Evolutionary conservation across 768 basidiomycete species (phyloP), one percentile per base, ranked within the genome.

Genomic region (Lanmaoa pseudosensibilis): DNA sequence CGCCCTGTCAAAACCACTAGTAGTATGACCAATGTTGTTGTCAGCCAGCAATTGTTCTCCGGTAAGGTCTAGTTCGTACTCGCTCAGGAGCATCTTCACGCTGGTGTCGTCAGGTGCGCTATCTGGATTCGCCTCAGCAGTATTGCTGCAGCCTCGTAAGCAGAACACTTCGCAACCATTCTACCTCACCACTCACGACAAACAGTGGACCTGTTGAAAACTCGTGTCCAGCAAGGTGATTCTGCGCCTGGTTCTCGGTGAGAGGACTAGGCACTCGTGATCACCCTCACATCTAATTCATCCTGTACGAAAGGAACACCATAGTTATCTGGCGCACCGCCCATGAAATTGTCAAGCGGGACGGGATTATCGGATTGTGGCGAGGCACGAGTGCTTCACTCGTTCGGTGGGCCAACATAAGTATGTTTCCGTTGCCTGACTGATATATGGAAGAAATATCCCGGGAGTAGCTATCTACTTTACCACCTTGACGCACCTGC

Each of bases 381-480:
- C 79, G 92, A 52, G 95, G 95, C 10, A 96, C 95, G 1, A 74
- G 78, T 7, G 87, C 94, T 7, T 92, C 94, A 1, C 75, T 97
- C 13, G 72, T 83, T 19, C 79, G 94, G 93, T 84, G 62, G 21
- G 72, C 41, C 36, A 13, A 51, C 44, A 33, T 45, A 19, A n/a
- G n/a, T 5, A 25, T 38, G 34, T 21, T 41, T 38, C 23, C 19
- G 32, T 30, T 37, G 33, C 48, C 13, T 33, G 49, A 27, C 50
- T 62, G 43, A 65, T 21, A 38, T 36, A 5, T 38, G 2, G 34
- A 59, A 94, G 94, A 54, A 97, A 96, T 67, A 85, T 97, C 5
- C 95, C 95, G 1, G 95, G 95, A 5, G 90, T 97, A 19, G 93
- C 94, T 4, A 71, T 94, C 47, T 98, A 98, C 76, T 90, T 97